Percentiles rank a stretch among this genome's conserved stretches.
Conservation (phyloP, 139 green algal species). For the Spirogloea muscicola region DNA sequence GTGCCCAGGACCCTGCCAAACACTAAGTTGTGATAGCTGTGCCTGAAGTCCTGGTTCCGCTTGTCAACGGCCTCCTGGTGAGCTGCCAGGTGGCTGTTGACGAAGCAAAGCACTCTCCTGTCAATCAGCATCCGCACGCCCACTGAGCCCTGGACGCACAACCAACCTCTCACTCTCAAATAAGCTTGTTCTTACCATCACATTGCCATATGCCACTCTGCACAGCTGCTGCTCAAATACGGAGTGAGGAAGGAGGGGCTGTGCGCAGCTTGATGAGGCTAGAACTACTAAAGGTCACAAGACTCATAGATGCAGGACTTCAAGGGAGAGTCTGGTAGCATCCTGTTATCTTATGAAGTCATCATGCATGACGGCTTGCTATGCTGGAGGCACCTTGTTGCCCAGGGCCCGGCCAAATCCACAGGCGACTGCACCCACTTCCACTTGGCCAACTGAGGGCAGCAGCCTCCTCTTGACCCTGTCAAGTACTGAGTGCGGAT, state of each 20-base stretch:
- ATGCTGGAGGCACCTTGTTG: constrained; percentile 94
- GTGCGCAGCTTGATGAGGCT: no score
- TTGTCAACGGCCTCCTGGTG: constrained; percentile 78
- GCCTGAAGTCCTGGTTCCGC: constrained; percentile 80
- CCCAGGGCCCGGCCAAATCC: constrained; percentile 80
- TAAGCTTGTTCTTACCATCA: no score
- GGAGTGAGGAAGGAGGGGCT: no score
- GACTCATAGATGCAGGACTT: no score
- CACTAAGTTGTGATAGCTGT: constrained; percentile 66
- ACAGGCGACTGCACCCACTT: constrained; percentile 75
- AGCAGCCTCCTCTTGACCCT: constrained; percentile 4
- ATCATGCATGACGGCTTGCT: no score
- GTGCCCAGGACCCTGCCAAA: constrained; percentile 61
- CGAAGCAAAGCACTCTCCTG: constrained; percentile 63
- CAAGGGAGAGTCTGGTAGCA: no score
- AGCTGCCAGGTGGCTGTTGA: constrained; percentile 88
- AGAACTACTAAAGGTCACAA: no score
- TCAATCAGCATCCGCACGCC: constrained; percentile 78
- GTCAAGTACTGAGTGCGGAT: no score
- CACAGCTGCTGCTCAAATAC: no score
- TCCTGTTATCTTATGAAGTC: no score
- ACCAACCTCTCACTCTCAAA: no score
- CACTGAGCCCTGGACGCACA: constrained; percentile 66
- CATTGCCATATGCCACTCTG: no score
- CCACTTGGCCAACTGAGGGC: constrained; percentile 62